These are phyloP conservation scores for Wallemia hederae DNA, from an alignment of 1,284 basidiomycete genomes.

Conservation along the genomic window DNA sequence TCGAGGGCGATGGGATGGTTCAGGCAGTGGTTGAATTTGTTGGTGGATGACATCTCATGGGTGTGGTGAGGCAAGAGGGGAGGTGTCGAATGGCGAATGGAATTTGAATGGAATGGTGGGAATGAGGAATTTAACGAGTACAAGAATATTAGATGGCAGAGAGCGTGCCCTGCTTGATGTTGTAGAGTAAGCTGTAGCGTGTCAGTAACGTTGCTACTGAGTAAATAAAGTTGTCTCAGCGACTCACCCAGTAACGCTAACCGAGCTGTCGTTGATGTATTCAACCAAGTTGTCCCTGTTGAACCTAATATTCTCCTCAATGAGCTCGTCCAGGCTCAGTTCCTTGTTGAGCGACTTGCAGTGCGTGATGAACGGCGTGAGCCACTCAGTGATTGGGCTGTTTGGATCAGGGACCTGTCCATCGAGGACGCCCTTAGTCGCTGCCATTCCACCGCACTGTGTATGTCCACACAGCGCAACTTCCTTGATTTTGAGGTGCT, in stretches of 20 bases:
- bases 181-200: background rate
- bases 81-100: too few species aligned
- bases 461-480: background rate
- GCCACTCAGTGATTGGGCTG: background rate
- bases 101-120: too few species aligned
- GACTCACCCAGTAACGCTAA: background rate
- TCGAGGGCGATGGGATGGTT: conserved; percentile 52
- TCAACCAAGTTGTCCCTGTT: background rate
- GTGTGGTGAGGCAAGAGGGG: background rate
- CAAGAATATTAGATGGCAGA: background rate
- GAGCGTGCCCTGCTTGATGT: background rate
- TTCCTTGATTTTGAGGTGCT: background rate
- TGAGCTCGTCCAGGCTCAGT: background rate
- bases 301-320: background rate
- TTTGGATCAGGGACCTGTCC: background rate
- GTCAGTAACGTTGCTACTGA: too few species aligned
- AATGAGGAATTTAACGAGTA: background rate
- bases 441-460: background rate
- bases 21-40: background rate
- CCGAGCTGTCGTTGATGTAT: background rate
- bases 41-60: background rate
- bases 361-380: background rate
- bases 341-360: background rate
- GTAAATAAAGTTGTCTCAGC: background rate
- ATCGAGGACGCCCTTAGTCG: background rate